Base-by-base conservation (phyloP, 805 yeast species). In the Clavispora asparagi region DNA sequence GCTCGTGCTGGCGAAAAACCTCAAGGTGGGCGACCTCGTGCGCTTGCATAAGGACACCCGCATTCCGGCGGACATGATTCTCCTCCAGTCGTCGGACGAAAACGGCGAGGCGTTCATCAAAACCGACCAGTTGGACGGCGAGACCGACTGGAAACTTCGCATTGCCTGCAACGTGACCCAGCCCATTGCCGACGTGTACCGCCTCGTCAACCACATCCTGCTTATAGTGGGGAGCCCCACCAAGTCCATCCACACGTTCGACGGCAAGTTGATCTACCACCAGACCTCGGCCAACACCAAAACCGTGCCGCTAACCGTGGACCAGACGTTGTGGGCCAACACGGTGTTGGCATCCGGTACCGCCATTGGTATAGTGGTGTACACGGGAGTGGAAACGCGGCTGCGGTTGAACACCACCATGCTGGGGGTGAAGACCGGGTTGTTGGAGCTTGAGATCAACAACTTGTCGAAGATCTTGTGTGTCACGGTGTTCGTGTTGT, bases 81-180 rank as follows among this genome's bases (percentile, higher is more conserved):
- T 94, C 26, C 67, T 94, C 39, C 95, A 88, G 60, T 83, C 96
- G 1, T 82, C 89, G 46, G 76, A 70, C 44, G 53, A 56, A 40
- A 97, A 88, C 60, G 65, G 71, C 3, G 99, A 94, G 60, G 78
- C 91, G 1, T 94, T 95, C 58, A 87, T 94, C 53, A 87, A 95
- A 58, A 94, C 99, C 0, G 99, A 94, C 70, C 99, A 94, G 67
- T 73, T 94, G 42, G 99, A 94, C 65, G 99, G 99, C 61, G 99
- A 94, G 65, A 94, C 99, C 6, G 99, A 94, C 68, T 94, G 99
- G 99, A 94, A 94, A 63, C 72, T 94, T 45, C 74, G 99, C 57
- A 68, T 87, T 33, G 94, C 97, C 0, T 77, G 83, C 41, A 76
- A 82, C 11, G 58, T 82, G 27, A 87, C 97, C 0, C 98, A 92